phyloP scores from a whole-genome alignment of 805 yeast genomes.

The Saccharomycopsis lassenensis region DNA sequence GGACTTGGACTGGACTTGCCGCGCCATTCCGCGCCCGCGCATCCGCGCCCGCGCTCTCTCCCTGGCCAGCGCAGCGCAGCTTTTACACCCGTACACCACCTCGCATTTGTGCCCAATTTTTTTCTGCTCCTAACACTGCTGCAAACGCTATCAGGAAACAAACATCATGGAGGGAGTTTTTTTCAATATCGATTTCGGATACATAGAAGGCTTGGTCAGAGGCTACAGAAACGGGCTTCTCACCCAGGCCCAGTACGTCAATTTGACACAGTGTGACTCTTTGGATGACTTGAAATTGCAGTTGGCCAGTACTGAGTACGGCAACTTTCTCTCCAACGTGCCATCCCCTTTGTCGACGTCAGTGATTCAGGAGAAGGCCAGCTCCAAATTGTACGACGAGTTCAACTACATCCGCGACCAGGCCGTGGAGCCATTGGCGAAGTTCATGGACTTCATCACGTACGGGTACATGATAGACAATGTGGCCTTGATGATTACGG shows the following conservation, averaged over 20 bases:
- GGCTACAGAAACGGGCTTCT: conserved; percentile 85
- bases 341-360: conserved; percentile 79
- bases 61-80: too few species aligned
- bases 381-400: conserved; percentile 65
- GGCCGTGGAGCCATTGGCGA: conserved; percentile 66
- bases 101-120: too few species aligned
- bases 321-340: conserved; percentile 74
- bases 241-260: conserved; percentile 70
- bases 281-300: conserved; percentile 91
- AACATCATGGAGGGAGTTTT: conserved; percentile 80
- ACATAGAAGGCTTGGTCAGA: conserved; percentile 87
- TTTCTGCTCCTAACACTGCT: too few species aligned
- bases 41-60: too few species aligned
- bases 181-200: conserved; percentile 86
- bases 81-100: too few species aligned
- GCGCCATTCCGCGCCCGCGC: too few species aligned
- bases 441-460: conserved; percentile 84
- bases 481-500: conserved; percentile 91
- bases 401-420: conserved; percentile 80
- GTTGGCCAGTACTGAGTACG: conserved; percentile 92
- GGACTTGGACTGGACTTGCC: too few species aligned
- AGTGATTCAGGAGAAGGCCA: conserved; percentile 70
- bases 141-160: not conserved
- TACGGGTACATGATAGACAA: conserved; percentile 98
- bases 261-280: conserved; percentile 91